Evolutionary conservation across 805 yeast genomes (phyloP).

Genomic region (Spathaspora passalidarum): DNA sequence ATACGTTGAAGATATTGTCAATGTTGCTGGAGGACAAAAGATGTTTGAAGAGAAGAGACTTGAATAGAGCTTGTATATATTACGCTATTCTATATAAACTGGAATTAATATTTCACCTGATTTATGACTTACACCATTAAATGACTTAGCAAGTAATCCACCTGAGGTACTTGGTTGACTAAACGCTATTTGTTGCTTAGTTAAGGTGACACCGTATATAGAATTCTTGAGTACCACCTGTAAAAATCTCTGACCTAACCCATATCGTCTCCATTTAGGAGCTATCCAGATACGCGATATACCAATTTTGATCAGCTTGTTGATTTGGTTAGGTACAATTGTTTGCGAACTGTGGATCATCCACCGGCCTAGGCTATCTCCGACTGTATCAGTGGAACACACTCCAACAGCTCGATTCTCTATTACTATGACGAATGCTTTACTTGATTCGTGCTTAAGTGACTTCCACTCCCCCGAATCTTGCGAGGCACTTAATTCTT

Average conservation of each 20-base stretch:
- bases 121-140: conserved; percentile 55
- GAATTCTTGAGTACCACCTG: conserved; percentile 41
- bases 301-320: conserved; percentile 33
- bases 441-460: conserved; percentile 12
- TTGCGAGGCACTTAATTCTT: conserved; percentile 54
- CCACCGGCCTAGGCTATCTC: conserved; percentile 48
- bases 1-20: conserved; percentile 29
- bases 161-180: conserved; percentile 73
- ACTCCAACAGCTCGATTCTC: conserved; percentile 52
- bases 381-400: conserved; percentile 48
- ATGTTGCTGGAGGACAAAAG: conserved; percentile 28
- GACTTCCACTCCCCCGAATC: conserved; percentile 34
- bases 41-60: conserved; percentile 21
- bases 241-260: conserved; percentile 48
- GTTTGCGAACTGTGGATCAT: conserved; percentile 52
- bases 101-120: conserved; percentile 50
- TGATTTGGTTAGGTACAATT: conserved; percentile 44
- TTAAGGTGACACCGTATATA: conserved; percentile 47
- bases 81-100: conserved; percentile 30
- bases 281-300: conserved; percentile 45
- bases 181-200: conserved; percentile 53
- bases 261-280: conserved; percentile 44
- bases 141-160: conserved; percentile 52
- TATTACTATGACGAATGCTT: conserved; percentile 48
- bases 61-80: background rate